Conservation (phyloP, 108 stramenopile species). For the Epipyxis sp. region DNA sequence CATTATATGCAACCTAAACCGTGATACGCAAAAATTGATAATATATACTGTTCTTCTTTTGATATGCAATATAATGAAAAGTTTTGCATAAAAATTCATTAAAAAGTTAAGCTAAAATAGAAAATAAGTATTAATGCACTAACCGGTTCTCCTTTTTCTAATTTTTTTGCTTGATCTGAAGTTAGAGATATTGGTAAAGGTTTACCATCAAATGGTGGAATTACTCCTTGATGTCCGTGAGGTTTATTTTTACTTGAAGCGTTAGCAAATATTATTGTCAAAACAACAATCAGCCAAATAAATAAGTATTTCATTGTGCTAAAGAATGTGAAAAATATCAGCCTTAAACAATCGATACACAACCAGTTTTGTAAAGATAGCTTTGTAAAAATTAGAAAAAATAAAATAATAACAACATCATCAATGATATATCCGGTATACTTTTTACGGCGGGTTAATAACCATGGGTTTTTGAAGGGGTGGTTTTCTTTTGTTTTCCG, state of each 20-base stretch:
- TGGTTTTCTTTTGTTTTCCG: no score
- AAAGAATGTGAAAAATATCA: not conserved
- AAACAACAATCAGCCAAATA: not conserved
- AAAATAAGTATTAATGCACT: no score
- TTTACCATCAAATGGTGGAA: constrained; percentile 12
- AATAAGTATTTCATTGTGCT: not conserved
- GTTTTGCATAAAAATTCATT: no score
- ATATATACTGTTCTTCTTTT: not conserved
- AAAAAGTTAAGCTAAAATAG: no score
- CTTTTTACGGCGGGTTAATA: no score
- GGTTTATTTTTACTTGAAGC: not conserved
- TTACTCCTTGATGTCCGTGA: not conserved
- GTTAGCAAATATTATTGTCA: not conserved
- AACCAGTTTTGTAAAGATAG: no score
- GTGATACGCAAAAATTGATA: not conserved
- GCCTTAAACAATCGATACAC: no score
- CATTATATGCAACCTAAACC: not conserved
- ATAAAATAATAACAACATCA: no score
- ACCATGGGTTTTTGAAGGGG: no score
- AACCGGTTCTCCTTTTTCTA: constrained; percentile 1
- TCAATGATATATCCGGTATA: no score
- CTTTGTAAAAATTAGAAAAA: no score
- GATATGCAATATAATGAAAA: not conserved
- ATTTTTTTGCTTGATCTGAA: not conserved
- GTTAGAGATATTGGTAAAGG: not conserved